phyloP scores from a whole-genome alignment of 2,329 filamentous ascomycete genomes.

The Talaromyces islandicus region DNA sequence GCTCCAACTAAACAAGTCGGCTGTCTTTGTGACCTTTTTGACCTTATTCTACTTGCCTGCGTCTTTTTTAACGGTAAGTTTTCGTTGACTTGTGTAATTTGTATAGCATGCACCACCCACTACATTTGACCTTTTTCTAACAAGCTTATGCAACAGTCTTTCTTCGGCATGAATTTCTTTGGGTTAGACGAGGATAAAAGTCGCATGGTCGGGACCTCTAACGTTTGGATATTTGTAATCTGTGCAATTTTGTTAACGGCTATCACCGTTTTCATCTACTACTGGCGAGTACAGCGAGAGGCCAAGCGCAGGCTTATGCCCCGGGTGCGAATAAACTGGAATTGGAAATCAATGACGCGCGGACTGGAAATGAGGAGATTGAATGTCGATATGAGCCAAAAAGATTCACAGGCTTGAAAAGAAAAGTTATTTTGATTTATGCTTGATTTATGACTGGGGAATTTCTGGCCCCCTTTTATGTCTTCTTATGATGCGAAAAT shows the following conservation, averaged over 20 bases:
- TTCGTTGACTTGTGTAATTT: not conserved
- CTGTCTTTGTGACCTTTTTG: constrained; percentile 11
- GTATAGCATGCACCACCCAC: not conserved
- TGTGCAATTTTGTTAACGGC: constrained; percentile 24
- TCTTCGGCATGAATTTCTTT: constrained; percentile 41
- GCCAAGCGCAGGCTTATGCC: not conserved
- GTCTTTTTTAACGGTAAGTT: constrained; percentile 9
- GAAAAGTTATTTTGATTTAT: constrained; percentile 10
- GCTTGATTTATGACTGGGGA: not conserved
- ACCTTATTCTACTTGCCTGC: constrained; percentile 9
- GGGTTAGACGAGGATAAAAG: constrained; percentile 23
- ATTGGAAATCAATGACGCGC: constrained; percentile 1
- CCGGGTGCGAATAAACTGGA: not conserved
- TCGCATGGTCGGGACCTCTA: constrained; percentile 25
- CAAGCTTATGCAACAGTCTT: constrained; percentile 18
- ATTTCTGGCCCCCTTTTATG: constrained; percentile 5
- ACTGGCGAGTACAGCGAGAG: constrained; percentile 19
- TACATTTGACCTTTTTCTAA: not conserved
- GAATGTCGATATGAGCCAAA: not conserved
- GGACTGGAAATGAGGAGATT: not conserved
- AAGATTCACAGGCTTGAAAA: not conserved
- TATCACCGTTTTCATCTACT: constrained; percentile 21
- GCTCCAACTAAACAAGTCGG: constrained; percentile 20
- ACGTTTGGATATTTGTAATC: constrained; percentile 36
- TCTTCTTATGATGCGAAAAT: constrained; percentile 17